These are phyloP conservation scores for Candida chilensis DNA, from an alignment of 805 yeast species.

Conservation along the genomic window DNA sequence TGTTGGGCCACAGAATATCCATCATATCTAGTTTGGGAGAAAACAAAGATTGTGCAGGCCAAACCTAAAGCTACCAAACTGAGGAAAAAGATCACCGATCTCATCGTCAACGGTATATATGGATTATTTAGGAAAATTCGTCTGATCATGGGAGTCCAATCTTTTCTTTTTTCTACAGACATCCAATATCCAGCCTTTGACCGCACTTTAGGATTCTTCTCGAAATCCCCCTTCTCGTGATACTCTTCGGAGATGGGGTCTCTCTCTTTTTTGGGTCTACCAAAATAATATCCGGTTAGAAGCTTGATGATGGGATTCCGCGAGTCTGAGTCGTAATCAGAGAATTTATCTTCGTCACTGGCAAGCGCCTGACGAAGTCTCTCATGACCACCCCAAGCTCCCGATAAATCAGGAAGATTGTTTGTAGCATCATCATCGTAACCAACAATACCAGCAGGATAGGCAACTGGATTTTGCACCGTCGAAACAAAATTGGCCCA, in stretches of 20 bases:
- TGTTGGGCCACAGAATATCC: constrained; percentile 48
- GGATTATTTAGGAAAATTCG: constrained; percentile 65
- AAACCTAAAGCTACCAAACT: constrained; percentile 64
- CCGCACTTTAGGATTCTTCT: constrained; percentile 25
- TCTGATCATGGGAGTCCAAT: constrained; percentile 53
- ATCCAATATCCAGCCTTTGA: constrained; percentile 63
- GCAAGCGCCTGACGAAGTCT: constrained; percentile 46
- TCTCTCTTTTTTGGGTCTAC: constrained; percentile 3
- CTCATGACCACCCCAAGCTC: constrained; percentile 67
- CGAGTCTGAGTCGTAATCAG: constrained; percentile 3
- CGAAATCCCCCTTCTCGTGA: constrained; percentile 4
- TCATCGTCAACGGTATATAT: constrained; percentile 67
- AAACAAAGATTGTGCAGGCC: constrained; percentile 48
- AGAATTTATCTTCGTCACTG: constrained; percentile 18
- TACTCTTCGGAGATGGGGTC: constrained; percentile 1
- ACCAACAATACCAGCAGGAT: constrained; percentile 16
- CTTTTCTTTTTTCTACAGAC: constrained; percentile 51
- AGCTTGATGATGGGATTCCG: too few relatives aligned
- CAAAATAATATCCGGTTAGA: too few relatives aligned
- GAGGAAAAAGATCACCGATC: constrained; percentile 38
- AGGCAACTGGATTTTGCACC: constrained; percentile 31
- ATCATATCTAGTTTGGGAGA: constrained; percentile 22
- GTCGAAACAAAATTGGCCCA: constrained; percentile 45
- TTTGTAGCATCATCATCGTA: constrained; percentile 13
- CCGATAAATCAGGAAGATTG: constrained; percentile 27